Evolutionary conservation across 495 filamentous ascomycete genomes (phyloP), one percentile per base, ranked within the genome.

Genomic region (Xylona heveae): DNA sequence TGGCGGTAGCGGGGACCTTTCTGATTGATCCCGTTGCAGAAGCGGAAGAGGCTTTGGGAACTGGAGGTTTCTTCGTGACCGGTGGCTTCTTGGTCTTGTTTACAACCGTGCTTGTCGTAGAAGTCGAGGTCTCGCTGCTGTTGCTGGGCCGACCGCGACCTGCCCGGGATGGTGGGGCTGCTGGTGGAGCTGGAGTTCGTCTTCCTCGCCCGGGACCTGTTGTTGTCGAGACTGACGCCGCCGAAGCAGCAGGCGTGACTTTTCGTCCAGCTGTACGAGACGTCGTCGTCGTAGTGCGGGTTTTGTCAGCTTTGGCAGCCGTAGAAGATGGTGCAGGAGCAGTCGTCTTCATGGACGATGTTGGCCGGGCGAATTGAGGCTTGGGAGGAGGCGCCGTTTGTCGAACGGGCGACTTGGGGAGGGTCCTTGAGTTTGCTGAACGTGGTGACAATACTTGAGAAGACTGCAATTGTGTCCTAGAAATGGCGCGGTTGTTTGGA

Each of bases 391-490:
- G 13, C 23, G 13, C 23, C 23, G 13, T 25, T 25, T 7, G 23
- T 13, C 13, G 7, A 7, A 13, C 7, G 23, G 31, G 31, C 19
- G 31, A 33, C 3, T 31, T 13, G 1, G 31, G 31, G 7, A 14
- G 13, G 15, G 15, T 2, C 15, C 31, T 14, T 29, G 31, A 14
- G 10, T 38, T 38, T 7, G 3, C 17, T 8, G 36, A 38, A n/a
- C 34, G 36, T n/a, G 36, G 36, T 19, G 36, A 38, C 3, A 38
- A 30, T 10, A 38, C 24, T 33, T 38, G 36, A 26, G 36, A 35
- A 12, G 21, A 13, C 6, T 37, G 8, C 4, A 19, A 15, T 23
- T 38, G 36, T 16, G 28, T 16, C 24, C 35, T 10, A 17, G 36
- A 38, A 3, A 23, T 13, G 6, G n/a, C 16, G 8, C 36, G 36